phyloP scores from a whole-genome alignment of 1,139 yeast genomes.

The Yamadazyma sp. region DNA sequence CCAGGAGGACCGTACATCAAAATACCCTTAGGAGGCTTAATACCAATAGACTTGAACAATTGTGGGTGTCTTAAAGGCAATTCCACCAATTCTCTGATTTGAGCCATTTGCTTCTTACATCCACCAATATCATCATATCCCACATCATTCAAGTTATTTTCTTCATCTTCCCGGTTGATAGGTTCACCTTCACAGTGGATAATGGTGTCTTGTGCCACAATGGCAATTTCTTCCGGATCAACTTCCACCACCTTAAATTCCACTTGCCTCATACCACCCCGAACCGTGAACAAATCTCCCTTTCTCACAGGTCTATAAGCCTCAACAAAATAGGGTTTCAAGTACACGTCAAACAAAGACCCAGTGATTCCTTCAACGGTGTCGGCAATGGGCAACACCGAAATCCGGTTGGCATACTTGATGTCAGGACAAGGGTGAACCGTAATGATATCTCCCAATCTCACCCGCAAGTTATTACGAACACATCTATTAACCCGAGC shows the following conservation, averaged over 20 bases:
- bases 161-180: slow-evolving; percentile 98
- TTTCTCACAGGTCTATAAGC: slow-evolving; percentile 98
- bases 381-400: slow-evolving; percentile 97
- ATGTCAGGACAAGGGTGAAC: slow-evolving; percentile 97
- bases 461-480: slow-evolving; percentile 89
- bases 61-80: slow-evolving; percentile 97
- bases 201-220: slow-evolving; percentile 97
- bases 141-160: slow-evolving; percentile 90
- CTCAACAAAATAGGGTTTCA: slow-evolving; percentile 97
- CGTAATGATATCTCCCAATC: slow-evolving; percentile 89
- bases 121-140: slow-evolving; percentile 99
- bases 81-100: slow-evolving; percentile 94
- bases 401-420: slow-evolving; percentile 89
- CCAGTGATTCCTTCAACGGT: slow-evolving; percentile 98
- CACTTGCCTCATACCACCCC: slow-evolving; percentile 99
- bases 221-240: slow-evolving; percentile 96
- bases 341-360: slow-evolving; percentile 91
- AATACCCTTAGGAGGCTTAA: slow-evolving; percentile 96
- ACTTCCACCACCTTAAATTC: slow-evolving; percentile 98
- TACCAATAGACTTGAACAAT: slow-evolving; percentile 93
- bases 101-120: slow-evolving; percentile 98
- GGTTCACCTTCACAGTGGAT: slow-evolving; percentile 99
- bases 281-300: slow-evolving; percentile 92
- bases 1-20: slow-evolving; percentile 99
- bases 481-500: slow-evolving; percentile 94